phyloP scores from a whole-genome alignment of 192 early-diverging fungal species.

The Allomyces macrogynus region DNA sequence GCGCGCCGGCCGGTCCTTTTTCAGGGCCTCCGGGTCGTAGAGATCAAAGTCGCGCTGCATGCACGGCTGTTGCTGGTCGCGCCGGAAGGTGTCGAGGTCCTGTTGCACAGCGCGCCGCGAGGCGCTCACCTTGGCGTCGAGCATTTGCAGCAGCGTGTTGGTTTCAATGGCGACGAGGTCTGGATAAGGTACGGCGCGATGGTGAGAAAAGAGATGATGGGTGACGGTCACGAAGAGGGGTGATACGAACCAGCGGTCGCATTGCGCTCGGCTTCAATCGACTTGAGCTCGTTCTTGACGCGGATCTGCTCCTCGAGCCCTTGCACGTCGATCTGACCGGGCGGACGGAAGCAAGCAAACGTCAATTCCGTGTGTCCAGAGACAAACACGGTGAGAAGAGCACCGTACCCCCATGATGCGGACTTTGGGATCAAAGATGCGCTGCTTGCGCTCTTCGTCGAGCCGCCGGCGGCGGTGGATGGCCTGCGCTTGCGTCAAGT shows the following conservation, averaged over 20 bases:
- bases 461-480: constrained; percentile 22
- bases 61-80: constrained; percentile 14
- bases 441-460: constrained; percentile 31
- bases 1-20: constrained; percentile 27
- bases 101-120: constrained; percentile 10
- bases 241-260: constrained; percentile 14
- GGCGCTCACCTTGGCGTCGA: constrained; percentile 19
- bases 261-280: constrained; percentile 19
- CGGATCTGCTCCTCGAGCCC: constrained; percentile 32
- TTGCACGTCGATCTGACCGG: constrained; percentile 24
- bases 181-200: constrained; percentile 1
- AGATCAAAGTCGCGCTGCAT: constrained; percentile 34
- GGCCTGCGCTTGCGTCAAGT: constrained; percentile 25
- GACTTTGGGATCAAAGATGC: constrained; percentile 37
- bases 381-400: background rate
- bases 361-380: too few relatives aligned
- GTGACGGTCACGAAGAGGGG: too few relatives aligned
- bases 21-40: constrained; percentile 23
- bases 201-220: background rate
- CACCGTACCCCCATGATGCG: constrained; percentile 23
- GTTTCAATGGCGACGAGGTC: constrained; percentile 15
- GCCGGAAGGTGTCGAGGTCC: constrained; percentile 22
- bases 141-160: constrained; percentile 20
- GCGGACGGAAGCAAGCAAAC: background rate
- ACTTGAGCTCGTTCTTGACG: constrained; percentile 23